Base-by-base conservation (phyloP, 371 early-diverging fungal species). In the Homolaphlyctis polyrhiza region DNA sequence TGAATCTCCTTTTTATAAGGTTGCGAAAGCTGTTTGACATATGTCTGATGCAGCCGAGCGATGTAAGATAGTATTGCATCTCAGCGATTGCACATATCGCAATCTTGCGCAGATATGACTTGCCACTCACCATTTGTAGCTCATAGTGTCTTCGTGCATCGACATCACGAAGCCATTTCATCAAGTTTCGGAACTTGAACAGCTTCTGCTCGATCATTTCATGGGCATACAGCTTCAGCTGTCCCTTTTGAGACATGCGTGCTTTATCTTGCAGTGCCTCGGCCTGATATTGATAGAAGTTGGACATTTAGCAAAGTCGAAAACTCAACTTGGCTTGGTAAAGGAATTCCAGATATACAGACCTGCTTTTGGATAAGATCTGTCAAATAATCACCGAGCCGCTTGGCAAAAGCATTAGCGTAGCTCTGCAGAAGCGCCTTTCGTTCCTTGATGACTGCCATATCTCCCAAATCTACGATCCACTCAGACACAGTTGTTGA, bases 91-190 rank as follows among this genome's bases (percentile, higher is more conserved):
- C n/a, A n/a, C n/a, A n/a, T n/a, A n/a, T n/a, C n/a, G n/a, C n/a
- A n/a, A n/a, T n/a, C n/a, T n/a, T n/a, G n/a, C n/a, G n/a, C n/a
- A n/a, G n/a, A n/a, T n/a, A n/a, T n/a, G n/a, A n/a, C n/a, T 25
- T 14, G 16, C 32, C 69, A 5, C 30, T 11, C 66, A 90, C 90
- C 78, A 88, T 84, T 62, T 91, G 94, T 5, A 96, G 71, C 60
- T 95, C 95, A 58, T 83, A 84, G 71, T 94, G 91, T 62, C 89
- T 84, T 32, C 92, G 74, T 6, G 93, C 84, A 64, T 96, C 95
- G 76, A 93, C 85, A 60, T 92, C 94, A 61, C 91, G 90, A 58
- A 95, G 81, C 96, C 96, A 97, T n/a, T 87, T 68, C 39, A 90
- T 82, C 60, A 95, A 78, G 0, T 91, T 91, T n/a, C 90, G 87